Conservation (phyloP, 23 red algal species). For the Gracilaria domingensis region DNA sequence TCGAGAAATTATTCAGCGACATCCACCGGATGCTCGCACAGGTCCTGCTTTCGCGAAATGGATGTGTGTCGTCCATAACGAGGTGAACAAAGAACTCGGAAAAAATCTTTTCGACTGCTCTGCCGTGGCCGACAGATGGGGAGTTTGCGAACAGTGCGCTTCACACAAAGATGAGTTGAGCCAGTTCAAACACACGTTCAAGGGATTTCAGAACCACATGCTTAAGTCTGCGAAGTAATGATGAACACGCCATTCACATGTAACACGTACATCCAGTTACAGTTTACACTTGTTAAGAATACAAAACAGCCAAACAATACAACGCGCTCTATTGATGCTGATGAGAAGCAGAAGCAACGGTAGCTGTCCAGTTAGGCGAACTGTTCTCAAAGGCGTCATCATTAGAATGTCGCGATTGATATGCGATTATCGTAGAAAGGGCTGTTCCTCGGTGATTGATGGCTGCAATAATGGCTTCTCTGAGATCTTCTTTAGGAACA, state of each 20-base stretch:
- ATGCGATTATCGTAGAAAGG: conserved; percentile 62
- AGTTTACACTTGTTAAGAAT: conserved; percentile 41
- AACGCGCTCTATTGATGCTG: conserved; percentile 7
- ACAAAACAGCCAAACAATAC: conserved; percentile 7
- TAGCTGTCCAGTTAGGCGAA: conserved; percentile 2
- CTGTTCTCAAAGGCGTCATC: conserved; percentile 20
- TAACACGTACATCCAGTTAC: conserved; percentile 32
- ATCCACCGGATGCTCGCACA: conserved; percentile 56
- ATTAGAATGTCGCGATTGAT: conserved; percentile 52
- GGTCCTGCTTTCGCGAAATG: conserved; percentile 64
- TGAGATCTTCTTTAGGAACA: conserved; percentile 60
- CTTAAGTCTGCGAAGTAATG: background rate
- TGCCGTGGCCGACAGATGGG: conserved; percentile 69
- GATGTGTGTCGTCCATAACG: conserved; percentile 88
- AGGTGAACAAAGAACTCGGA: conserved; percentile 84
- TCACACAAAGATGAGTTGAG: conserved; percentile 62
- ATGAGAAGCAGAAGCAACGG: conserved; percentile 17
- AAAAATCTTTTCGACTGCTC: conserved; percentile 78
- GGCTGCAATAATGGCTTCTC: conserved; percentile 66
- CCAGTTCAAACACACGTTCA: conserved; percentile 52
- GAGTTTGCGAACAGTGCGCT: conserved; percentile 75
- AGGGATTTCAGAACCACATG: conserved; percentile 45
- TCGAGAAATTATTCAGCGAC: conserved; percentile 54
- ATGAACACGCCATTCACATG: background rate
- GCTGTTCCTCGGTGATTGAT: conserved; percentile 57